Base-by-base conservation (phyloP, 1,139 yeast species). In the Taphrina communis region DNA sequence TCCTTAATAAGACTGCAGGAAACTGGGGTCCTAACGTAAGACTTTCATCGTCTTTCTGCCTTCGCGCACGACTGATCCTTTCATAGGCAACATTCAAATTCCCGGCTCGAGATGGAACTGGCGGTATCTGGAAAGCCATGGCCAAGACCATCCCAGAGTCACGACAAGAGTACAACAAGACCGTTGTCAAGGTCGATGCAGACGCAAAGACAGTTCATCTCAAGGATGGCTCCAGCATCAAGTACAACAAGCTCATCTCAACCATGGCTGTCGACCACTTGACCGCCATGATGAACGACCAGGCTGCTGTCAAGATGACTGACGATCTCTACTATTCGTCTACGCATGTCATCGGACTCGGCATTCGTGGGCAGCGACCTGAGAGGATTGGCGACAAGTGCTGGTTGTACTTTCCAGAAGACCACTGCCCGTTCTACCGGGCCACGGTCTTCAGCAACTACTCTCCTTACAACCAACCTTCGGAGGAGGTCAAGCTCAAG, bases 381-480 rank as follows among this genome's bases (percentile, higher is more conserved):
- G 62, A 60, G 2, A 44, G 61, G 25, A 70, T 70, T 48, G 71
- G 71, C 55, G 71, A 70, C 55, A 70, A 70, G 66, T 70, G 72
- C 59, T 70, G 72, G 72, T 65, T 70, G 39, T 70, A 70, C 42
- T 70, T 70, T 60, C 72, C 72, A 2, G 72, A 70, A 39, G 71
- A 66, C 46, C 66, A 70, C 58, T 69, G 70, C 38, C 71, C 71
- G 6, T 70, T 70, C 53, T 70, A 70, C 59, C 52, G 72, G n/a
- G 71, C 71, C 9, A 70, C 72, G 2, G 66, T 70, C 42, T 70
- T 70, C 69, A 60, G 69, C 21, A 70, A 70, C 46, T 70, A 70
- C 66, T 70, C 72, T 8, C 71, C 71, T 6, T 53, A 59, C 65
- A 70, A 70, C 44, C 68, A 62, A 46, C 72, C 72, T 12, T 52